These are phyloP conservation scores for Pestalotiopsis sp. DNA, from an alignment of 2,329 filamentous ascomycete genomes.

Conservation along the genomic window DNA sequence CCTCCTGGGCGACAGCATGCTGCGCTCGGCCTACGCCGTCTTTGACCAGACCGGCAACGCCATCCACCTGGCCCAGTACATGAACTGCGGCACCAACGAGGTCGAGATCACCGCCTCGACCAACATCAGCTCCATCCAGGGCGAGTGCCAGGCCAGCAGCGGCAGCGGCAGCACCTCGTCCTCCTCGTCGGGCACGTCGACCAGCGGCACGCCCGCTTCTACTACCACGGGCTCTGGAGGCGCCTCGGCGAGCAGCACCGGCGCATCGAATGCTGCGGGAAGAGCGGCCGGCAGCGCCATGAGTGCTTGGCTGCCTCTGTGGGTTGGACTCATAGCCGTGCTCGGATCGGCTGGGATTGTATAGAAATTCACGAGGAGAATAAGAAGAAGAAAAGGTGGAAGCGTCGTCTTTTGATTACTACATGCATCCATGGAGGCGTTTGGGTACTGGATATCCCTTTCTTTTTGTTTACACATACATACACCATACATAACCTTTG, in stretches of 20 bases:
- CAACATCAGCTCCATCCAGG: constrained; percentile 28
- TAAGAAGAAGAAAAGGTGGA: too few relatives aligned
- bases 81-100: constrained; percentile 52
- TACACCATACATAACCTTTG: background rate
- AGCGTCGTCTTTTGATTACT: background rate
- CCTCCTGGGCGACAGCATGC: constrained; percentile 62
- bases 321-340: background rate
- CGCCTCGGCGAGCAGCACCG: background rate
- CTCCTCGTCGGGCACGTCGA: constrained; percentile 1
- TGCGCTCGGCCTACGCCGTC: constrained; percentile 58
- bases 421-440: background rate
- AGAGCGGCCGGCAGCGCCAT: too few relatives aligned
- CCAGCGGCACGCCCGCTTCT: background rate
- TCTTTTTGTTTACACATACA: background rate
- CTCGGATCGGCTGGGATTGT: constrained; percentile 16
- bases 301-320: background rate
- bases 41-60: constrained; percentile 54
- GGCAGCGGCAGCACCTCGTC: constrained; percentile 15
- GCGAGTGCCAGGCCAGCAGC: constrained; percentile 27
- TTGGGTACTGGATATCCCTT: constrained; percentile 1
- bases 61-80: constrained; percentile 53
- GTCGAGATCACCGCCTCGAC: constrained; percentile 38
- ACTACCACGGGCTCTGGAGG: constrained; percentile 14
- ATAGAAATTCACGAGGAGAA: background rate
- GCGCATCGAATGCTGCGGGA: background rate